Base-by-base conservation (phyloP, 805 yeast species). In the Candida chauliodis region DNA sequence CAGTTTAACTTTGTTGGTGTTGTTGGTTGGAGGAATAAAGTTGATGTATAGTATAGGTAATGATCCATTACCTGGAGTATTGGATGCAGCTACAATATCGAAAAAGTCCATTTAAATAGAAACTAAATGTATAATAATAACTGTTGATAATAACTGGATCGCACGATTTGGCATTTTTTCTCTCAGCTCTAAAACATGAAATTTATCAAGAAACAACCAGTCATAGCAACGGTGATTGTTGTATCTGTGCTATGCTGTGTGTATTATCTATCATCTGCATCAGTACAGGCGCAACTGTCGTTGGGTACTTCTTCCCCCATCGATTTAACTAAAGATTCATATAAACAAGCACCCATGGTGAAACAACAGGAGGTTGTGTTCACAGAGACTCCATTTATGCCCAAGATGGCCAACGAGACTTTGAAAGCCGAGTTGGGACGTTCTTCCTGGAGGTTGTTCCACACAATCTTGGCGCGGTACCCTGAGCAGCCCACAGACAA, bases 401-500 rank as follows among this genome's bases (percentile, higher is more conserved):
- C 95, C 5, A 77, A 86, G 49, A 89, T 93, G 95, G 84, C 84
- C 11, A 91, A 91, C 59, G 89, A 81, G 47, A 83, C 89, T 0
- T 64, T 79, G 37, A 77, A 79, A 52, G 93, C 95, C 1, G 93
- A 85, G 51, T 73, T 91, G 5, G 99, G 99, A 1, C 75, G 85
- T 41, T 84, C 97, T 0, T 81, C 95, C 0, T 91, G 99, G 99
- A 85, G 57, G 42, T 53, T 91, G 29, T 79, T 93, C 54, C 99
- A 93, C 61, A 91, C 98, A 0, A 80, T 90, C 23, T 68, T 93
- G 34, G 95, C 98, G 1, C 74, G 96, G 53, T 93, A 85, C 55
- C 98, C 99, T 0, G 96, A 84, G 30, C 63, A 64, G 18, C 99
- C 99, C 14, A 61, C 81, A 1, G 48, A 53, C 3, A 74, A 71